Evolutionary conservation across 805 yeast species (phyloP).

Genomic region (Candida sphagnicola): DNA sequence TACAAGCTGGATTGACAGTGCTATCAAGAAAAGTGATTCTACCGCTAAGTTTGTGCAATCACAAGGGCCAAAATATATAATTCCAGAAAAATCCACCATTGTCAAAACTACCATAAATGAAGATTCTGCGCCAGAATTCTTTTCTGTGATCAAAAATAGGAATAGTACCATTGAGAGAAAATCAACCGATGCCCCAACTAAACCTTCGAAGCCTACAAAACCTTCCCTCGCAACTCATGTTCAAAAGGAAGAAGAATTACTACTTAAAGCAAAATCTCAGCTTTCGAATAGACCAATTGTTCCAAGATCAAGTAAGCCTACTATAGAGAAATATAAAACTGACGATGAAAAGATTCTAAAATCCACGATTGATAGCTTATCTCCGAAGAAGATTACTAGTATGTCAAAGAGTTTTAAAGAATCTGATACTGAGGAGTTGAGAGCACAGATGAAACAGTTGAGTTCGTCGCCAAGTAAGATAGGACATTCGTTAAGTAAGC

Average conservation of each 20-base stretch:
- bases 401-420: constrained; percentile 6
- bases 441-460: constrained; percentile 14
- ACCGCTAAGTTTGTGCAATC: not conserved
- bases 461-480: constrained; percentile 8
- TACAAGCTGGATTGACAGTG: constrained; percentile 10
- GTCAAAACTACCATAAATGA: not conserved
- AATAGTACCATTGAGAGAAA: not conserved
- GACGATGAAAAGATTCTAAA: constrained; percentile 1
- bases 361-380: not conserved
- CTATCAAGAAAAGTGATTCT: constrained; percentile 5
- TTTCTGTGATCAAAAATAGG: not conserved
- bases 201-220: constrained; percentile 18
- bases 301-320: constrained; percentile 5
- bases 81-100: not conserved
- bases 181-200: not conserved
- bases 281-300: constrained; percentile 5
- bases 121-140: not conserved
- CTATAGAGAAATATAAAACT: constrained; percentile 1
- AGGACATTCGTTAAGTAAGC: constrained; percentile 12
- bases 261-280: constrained; percentile 12
- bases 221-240: constrained; percentile 11
- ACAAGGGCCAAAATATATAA: constrained; percentile 1
- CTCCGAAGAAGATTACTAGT: not conserved
- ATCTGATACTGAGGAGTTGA: constrained; percentile 13
- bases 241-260: constrained; percentile 13